Conservation (phyloP, 768 basidiomycete genomes). For the Megacollybia marginata region DNA sequence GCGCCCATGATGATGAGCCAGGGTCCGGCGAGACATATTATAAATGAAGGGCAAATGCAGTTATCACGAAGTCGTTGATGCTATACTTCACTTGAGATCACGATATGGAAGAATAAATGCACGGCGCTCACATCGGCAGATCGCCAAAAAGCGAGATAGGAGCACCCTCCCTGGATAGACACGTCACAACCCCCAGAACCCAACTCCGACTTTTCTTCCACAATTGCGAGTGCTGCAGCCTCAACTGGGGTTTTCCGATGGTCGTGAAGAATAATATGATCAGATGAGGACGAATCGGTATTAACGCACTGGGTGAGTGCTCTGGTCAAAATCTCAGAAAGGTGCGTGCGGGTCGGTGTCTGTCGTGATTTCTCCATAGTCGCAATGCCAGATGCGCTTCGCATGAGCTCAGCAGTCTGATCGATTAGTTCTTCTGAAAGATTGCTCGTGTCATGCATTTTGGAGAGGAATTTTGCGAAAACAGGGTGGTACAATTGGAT, state of each 20-base stretch:
- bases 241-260: neutral
- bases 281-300: neutral
- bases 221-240: neutral
- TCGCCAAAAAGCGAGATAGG: neutral
- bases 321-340: constrained; percentile 1
- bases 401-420: neutral
- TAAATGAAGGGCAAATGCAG: constrained; percentile 14
- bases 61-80: neutral
- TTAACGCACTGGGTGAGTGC: neutral
- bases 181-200: neutral
- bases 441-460: too few species aligned
- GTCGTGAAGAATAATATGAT: neutral
- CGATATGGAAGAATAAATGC: too few species aligned
- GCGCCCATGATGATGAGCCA: constrained; percentile 18
- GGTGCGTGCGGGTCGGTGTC: neutral
- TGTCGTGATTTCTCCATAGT: rapidly evolving
- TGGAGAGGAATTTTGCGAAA: constrained; percentile 13
- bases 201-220: neutral
- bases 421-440: constrained; percentile 1
- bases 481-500: constrained; percentile 7
- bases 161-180: neutral
- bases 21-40: constrained; percentile 13
- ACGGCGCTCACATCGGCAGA: too few species aligned
- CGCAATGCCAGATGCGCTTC: constrained; percentile 3
- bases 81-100: too few species aligned